Percentiles rank a stretch among this genome's conserved stretches.
Conservation (phyloP, 2,329 filamentous ascomycete species). For the Trichoderma lentiforme region DNA sequence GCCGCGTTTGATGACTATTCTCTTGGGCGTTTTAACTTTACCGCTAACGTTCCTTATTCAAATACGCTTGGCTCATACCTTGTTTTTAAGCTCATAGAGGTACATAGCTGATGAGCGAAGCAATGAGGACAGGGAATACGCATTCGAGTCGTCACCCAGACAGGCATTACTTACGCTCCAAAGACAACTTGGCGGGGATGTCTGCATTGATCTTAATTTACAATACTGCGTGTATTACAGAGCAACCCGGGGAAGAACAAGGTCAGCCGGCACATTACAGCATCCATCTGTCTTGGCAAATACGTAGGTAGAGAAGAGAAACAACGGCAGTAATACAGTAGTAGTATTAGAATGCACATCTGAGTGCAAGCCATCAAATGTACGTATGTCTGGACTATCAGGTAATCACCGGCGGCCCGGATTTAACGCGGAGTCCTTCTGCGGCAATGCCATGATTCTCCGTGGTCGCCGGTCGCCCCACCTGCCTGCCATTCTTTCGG, state of each 20-base stretch:
- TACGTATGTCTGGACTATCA: neutral
- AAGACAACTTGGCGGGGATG: neutral
- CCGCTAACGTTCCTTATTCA: neutral
- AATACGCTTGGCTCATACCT: neutral
- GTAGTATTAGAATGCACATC: neutral
- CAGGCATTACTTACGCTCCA: neutral
- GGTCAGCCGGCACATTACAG: neutral
- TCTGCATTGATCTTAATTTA: neutral
- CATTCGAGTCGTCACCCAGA: neutral
- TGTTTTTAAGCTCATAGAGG: neutral
- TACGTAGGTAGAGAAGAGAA: neutral
- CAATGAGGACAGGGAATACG: neutral
- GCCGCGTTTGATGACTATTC: neutral
- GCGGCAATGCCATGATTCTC: neutral
- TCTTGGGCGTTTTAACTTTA: neutral
- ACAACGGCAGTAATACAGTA: neutral
- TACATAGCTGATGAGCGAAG: neutral
- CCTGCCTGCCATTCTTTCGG: neutral
- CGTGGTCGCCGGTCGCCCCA: neutral
- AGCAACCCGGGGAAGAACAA: neutral
- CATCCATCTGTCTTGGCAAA: neutral
- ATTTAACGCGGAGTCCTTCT: conserved; percentile 2
- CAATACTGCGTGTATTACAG: neutral
- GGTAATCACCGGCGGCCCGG: neutral
- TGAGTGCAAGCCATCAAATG: neutral